Evolutionary conservation across 208 protist species (phyloP), one percentile per base, ranked within the genome.

Genomic region (Phytomonas sp.): DNA sequence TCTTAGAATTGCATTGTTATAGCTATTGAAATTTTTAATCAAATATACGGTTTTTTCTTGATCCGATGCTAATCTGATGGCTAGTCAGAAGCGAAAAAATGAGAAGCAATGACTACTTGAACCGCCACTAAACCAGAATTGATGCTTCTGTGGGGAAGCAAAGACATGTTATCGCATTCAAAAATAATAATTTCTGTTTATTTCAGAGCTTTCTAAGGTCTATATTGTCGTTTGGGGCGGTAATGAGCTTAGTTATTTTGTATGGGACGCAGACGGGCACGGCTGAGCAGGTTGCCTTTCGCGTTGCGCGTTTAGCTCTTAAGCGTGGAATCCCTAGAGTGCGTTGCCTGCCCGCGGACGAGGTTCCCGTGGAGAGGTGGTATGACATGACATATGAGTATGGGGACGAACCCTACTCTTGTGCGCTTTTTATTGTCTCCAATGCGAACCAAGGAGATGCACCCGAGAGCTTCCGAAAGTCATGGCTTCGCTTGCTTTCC

Each of bases 361-460:
- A 85, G 26, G 70, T 89, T 34, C 72, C 78, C 1, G 60, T 89
- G 23, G 69, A 74, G 2, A 62, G 71, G 43, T 96, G 90, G 88
- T 64, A 64, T 0, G 75, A 74, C 15, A 60, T 70, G 9, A 81
- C 87, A 1, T 56, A 56, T 26, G 46, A 56, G 23, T 5, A 56
- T 56, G 46, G 46, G 4, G 46, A 56, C 6, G 23, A 56, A 6
- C 46, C 46, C 17, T 56, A 56, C 20, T 56, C 46, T 23, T 56
- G 46, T 56, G 65, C 94, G 5, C 60, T 96, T 6, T 79, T 94
- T 62, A 64, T 96, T 8, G 82, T 75, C 68, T 84, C 91, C 28
- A 96, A 92, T 66, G 82, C 91, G 0, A 93, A 90, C 65, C 91
- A 96, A 72, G 91, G 91, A 26, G 88, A 91, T 31, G 83, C 88